A percentile compares a stretch with the other conserved stretches of the same genome.
Evolutionary conservation across 441 rosid species (phyloP).

Genomic region (Jatropha multifida): DNA sequence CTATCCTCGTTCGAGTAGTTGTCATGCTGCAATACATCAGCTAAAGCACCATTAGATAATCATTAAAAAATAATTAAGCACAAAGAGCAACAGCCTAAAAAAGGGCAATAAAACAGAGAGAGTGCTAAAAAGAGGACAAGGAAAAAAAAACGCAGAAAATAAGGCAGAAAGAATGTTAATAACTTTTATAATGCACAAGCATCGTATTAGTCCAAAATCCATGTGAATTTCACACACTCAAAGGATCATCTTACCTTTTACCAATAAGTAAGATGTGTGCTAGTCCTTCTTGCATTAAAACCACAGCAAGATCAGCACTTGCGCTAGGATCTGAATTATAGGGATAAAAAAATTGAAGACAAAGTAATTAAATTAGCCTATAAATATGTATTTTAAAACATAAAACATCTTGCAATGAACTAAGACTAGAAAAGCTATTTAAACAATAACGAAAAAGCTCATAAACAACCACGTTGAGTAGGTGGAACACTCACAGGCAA

Average conservation of each 20-base stretch:
- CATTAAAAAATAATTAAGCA: neutral
- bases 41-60: slow-evolving; percentile 19
- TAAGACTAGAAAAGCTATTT: too few relatives aligned
- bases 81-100: neutral
- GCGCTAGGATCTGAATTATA: slow-evolving; percentile 76
- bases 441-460: too few relatives aligned
- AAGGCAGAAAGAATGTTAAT: neutral
- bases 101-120: neutral
- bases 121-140: neutral
- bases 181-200: too few relatives aligned
- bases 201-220: too few relatives aligned
- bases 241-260: slow-evolving; percentile 54
- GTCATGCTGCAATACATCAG: slow-evolving; percentile 58
- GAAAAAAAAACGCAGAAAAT: neutral
- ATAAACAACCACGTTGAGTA: too few relatives aligned
- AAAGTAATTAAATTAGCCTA: neutral
- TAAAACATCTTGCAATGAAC: neutral
- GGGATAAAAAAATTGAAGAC: slow-evolving; percentile 6
- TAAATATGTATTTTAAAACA: neutral
- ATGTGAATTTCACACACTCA: neutral
- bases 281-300: slow-evolving; percentile 97
- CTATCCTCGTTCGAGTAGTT: slow-evolving; percentile 75
- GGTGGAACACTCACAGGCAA: too few relatives aligned
- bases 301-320: slow-evolving; percentile 89
- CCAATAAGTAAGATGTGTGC: slow-evolving; percentile 81